Percentiles rank a stretch among this genome's conserved stretches.
Conservation (phyloP, 169 alveolate species). For the Cryptosporidium tyzzeri region DNA sequence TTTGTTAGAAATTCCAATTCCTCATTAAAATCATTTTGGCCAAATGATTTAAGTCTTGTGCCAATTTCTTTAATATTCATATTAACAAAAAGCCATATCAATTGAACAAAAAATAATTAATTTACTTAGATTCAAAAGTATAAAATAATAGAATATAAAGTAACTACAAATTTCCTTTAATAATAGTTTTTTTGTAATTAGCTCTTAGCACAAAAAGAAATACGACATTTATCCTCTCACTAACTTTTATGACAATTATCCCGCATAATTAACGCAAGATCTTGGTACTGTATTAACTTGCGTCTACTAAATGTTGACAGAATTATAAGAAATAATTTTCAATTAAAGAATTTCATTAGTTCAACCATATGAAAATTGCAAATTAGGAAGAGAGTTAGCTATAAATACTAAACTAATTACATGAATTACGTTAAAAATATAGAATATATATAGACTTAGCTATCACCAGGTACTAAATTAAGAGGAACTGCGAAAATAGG, state of each 20-base stretch:
- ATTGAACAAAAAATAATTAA: neutral
- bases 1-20: conserved; percentile 50
- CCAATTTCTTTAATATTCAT: conserved; percentile 73
- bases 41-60: conserved; percentile 59
- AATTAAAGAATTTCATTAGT: neutral
- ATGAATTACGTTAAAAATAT: neutral
- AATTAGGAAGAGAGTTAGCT: neutral
- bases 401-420: neutral
- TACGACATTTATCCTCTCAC: conserved; percentile 26
- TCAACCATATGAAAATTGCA: neutral
- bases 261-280: conserved; percentile 42
- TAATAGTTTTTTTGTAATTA: neutral
- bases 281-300: conserved; percentile 9
- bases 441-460: neutral
- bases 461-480: neutral
- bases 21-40: conserved; percentile 33
- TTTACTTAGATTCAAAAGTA: neutral
- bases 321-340: neutral
- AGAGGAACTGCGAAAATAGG: conserved; percentile 63
- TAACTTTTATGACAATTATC: conserved; percentile 2
- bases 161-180: neutral
- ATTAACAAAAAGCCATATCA: conserved; percentile 12
- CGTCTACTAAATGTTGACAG: conserved; percentile 16
- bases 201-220: neutral
- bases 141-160: neutral